Base-by-base conservation (phyloP, 306 rosid genomes). In the Macrotyloma uniflorum region DNA sequence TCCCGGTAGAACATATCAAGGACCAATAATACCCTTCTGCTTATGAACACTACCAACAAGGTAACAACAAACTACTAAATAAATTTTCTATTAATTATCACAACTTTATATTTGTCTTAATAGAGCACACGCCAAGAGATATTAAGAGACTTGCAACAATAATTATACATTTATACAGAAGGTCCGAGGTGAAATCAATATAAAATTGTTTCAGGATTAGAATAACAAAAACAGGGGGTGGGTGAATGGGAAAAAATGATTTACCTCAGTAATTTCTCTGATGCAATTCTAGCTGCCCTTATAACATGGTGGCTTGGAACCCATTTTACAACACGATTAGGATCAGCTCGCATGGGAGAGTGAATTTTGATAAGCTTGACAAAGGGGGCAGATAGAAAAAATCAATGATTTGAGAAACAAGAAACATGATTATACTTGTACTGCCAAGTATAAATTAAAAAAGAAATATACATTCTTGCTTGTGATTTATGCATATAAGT, bases 321-420 rank as follows among this genome's bases (percentile, higher is more conserved):
- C 92, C 90, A 91, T 86, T 87, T 87, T 67, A 95, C 86, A 58
- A 88, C 89, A 80, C 96, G 93, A 75, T 88, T 86, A 75, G 93
- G 98, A 86, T 91, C 93, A 75, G 98, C 86, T 71, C 98, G 93
- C 93, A 91, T 87, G 42, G 98, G 98, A 74, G 98, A 95, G 89
- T 92, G 98, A 67, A 95, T 95, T 89, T 84, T 92, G 89, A 92
- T 89, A 72, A 95, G 98, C 98, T 94, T 78, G 58, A 88, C 80
- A 79, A 66, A 20, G 74, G 47, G 66, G 88, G 10, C 24, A 77
- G 70, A 77, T 63, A 79, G 66, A 83, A 4, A 35, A 57, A 23
- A 50, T 49, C 72, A 80, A 20, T 36, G 65, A 55, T 30, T 65
- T 58, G 47, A 38, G 62, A 82, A 81, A 46, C 45, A 45, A 67